Percentiles rank a stretch among this genome's conserved stretches.
Conservation (phyloP, 2,329 filamentous ascomycete genomes). For the Verticillium isaacii region DNA sequence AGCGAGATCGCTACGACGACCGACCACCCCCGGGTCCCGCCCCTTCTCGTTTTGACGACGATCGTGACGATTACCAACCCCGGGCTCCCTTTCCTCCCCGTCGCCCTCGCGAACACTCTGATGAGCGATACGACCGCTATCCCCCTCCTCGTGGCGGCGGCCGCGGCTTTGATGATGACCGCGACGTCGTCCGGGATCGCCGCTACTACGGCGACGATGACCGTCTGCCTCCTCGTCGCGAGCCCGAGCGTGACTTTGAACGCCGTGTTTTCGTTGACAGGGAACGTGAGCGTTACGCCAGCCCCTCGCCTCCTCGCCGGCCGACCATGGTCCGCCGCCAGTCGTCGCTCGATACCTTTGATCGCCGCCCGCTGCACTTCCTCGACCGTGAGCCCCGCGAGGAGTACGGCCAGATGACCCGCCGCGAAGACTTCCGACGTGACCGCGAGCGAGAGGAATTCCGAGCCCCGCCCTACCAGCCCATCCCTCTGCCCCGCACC, state of each 20-base stretch:
- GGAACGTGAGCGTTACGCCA: slow-evolving; percentile 46
- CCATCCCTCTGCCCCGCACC: slow-evolving; percentile 66
- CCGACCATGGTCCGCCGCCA: slow-evolving; percentile 71
- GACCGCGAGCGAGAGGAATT: slow-evolving; percentile 43
- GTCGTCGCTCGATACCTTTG: slow-evolving; percentile 86
- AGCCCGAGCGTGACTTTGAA: slow-evolving; percentile 38
- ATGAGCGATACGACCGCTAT: slow-evolving; percentile 45
- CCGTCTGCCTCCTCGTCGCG: slow-evolving; percentile 27
- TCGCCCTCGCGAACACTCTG: slow-evolving; percentile 29
- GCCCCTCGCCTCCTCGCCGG: slow-evolving; percentile 49
- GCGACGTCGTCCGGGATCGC: slow-evolving; percentile 41
- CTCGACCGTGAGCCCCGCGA: slow-evolving; percentile 41
- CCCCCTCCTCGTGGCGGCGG: slow-evolving; percentile 1
- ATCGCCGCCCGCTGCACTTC: slow-evolving; percentile 58
- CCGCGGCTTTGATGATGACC: slow-evolving; percentile 26
- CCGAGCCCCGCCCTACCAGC: slow-evolving; percentile 45
- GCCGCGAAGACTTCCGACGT: slow-evolving; percentile 37
- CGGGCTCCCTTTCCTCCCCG: slow-evolving; percentile 16
- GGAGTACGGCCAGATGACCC: slow-evolving; percentile 58
- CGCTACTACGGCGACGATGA: slow-evolving; percentile 52
- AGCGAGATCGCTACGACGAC: slow-evolving; percentile 42
- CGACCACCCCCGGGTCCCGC: not conserved
- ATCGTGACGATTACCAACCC: slow-evolving; percentile 40
- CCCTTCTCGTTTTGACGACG: slow-evolving; percentile 33
- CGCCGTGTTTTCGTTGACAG: slow-evolving; percentile 51